Evolutionary conservation across 306 rosid genomes (phyloP).

Genomic region (Crataegus laevigata): DNA sequence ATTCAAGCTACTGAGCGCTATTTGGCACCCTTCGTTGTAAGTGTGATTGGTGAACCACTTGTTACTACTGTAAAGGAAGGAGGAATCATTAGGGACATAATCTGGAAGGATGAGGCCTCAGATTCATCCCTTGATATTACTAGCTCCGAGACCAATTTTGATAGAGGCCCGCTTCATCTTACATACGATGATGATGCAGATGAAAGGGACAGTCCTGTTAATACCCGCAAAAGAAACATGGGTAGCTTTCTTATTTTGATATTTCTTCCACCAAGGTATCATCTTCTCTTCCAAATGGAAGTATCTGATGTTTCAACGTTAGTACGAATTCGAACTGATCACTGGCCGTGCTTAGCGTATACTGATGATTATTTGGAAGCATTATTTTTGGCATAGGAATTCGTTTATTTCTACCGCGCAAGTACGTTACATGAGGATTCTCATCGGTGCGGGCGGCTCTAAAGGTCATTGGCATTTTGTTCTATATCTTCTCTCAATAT

Average conservation of each 20-base stretch:
- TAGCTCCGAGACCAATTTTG: constrained; percentile 21
- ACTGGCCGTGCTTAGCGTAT: constrained; percentile 98
- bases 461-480: constrained; percentile 13
- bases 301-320: constrained; percentile 78
- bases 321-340: constrained; percentile 88
- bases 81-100: constrained; percentile 56
- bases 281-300: constrained; percentile 95
- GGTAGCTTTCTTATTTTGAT: constrained; percentile 67
- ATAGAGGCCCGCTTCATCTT: constrained; percentile 65
- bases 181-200: constrained; percentile 49
- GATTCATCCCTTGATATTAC: constrained; percentile 38
- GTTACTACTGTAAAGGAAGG: constrained; percentile 51
- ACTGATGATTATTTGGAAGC: constrained; percentile 96
- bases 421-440: neutral
- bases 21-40: constrained; percentile 65
- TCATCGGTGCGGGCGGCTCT: neutral
- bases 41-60: constrained; percentile 79
- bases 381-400: constrained; percentile 50
- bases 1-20: constrained; percentile 67
- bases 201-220: constrained; percentile 33
- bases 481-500: neutral
- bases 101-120: constrained; percentile 43
- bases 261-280: constrained; percentile 93
- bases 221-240: constrained; percentile 45
- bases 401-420: neutral